A percentile compares a stretch with the other conserved stretches of the same genome.
phyloP scores from a whole-genome alignment of 495 filamentous ascomycete genomes.

The Neurospora sp. region DNA sequence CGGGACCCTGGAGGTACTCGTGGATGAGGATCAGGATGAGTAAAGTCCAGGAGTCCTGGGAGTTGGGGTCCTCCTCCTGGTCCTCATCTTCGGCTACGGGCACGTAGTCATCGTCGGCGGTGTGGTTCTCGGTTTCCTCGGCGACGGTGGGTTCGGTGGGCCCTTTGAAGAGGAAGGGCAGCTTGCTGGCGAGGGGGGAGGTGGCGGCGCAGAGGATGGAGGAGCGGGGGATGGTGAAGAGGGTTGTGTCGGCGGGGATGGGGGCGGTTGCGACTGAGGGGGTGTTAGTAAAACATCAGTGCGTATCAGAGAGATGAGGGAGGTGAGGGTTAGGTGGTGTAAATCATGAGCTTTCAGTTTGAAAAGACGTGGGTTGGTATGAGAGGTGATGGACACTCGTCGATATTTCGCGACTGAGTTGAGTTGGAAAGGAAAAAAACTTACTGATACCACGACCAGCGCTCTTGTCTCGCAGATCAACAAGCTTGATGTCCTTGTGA shows the following conservation, averaged over 20 bases:
- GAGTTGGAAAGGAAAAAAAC: background rate
- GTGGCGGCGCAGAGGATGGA: conserved; percentile 35
- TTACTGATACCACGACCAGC: conserved; percentile 38
- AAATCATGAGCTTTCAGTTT: too few species aligned
- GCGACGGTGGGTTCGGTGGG: background rate
- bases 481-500: conserved; percentile 31
- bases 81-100: background rate
- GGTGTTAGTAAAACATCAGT: background rate
- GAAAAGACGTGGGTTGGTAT: too few species aligned
- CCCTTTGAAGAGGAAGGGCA: conserved; percentile 27
- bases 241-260: conserved; percentile 32
- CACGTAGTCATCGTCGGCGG: conserved; percentile 6
- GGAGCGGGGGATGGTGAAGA: conserved; percentile 38
- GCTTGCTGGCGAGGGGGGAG: conserved; percentile 24
- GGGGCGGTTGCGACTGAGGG: conserved; percentile 32
- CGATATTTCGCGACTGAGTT: background rate
- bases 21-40: conserved; percentile 76
- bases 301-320: background rate
- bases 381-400: background rate
- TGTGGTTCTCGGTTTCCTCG: background rate
- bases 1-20: conserved; percentile 52
- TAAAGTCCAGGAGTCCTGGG: conserved; percentile 34
- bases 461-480: conserved; percentile 27
- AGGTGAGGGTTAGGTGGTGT: too few species aligned
- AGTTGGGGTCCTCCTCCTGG: conserved; percentile 15